Conservation (phyloP, 2,329 filamentous ascomycete genomes). For the Colletotrichum sp. region DNA sequence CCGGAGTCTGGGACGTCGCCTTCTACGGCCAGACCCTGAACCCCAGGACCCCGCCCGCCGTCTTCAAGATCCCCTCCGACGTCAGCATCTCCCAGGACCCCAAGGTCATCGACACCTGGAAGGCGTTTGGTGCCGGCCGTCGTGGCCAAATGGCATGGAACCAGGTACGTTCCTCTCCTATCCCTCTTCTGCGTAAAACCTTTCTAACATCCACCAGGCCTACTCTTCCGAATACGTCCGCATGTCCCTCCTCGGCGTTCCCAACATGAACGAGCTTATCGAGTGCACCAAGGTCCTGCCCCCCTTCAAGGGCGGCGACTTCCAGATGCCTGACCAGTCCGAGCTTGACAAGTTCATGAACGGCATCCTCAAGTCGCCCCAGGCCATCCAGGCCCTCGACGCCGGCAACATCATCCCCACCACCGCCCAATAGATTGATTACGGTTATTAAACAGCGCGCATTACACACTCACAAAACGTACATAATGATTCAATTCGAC, state of each 20-base stretch:
- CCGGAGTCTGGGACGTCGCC: constrained; percentile 57
- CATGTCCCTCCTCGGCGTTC: constrained; percentile 59
- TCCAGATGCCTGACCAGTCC: constrained; percentile 7
- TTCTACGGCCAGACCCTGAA: constrained; percentile 51
- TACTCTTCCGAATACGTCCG: constrained; percentile 60
- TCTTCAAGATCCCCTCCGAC: constrained; percentile 49
- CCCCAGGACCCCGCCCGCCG: constrained; percentile 33
- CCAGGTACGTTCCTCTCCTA: constrained; percentile 31
- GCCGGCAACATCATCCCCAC: constrained; percentile 19
- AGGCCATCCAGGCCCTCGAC: constrained; percentile 4
- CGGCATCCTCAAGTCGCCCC: not conserved
- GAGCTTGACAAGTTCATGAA: constrained; percentile 1
- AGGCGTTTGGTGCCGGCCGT: constrained; percentile 34
- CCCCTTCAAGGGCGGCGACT: constrained; percentile 26
- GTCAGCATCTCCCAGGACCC: constrained; percentile 41
- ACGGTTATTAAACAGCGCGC: not conserved
- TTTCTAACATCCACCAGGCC: constrained; percentile 35
- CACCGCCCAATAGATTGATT: not conserved
- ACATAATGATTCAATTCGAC: not conserved
- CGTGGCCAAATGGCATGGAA: constrained; percentile 45
- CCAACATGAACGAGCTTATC: constrained; percentile 59
- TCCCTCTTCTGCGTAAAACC: not conserved
- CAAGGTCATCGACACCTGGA: constrained; percentile 40
- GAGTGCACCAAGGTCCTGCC: constrained; percentile 61
- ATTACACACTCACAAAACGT: not conserved